A percentile compares a stretch with the other conserved stretches of the same genome.
Conservation (phyloP, 2,329 filamentous ascomycete species). For the Raffaelea ambrosiae region DNA sequence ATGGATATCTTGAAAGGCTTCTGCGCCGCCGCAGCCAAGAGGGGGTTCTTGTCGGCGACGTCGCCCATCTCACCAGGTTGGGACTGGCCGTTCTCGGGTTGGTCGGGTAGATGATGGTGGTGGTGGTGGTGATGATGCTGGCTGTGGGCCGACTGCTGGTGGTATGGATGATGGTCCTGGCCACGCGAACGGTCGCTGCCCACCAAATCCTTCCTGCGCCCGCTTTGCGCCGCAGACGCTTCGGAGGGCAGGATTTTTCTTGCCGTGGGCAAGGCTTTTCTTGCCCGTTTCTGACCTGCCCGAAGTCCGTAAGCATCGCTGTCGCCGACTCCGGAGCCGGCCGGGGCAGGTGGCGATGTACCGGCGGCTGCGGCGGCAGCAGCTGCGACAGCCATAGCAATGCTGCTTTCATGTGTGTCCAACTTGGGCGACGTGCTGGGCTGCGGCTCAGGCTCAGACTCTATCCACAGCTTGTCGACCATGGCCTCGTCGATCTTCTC, state of each 20-base stretch:
- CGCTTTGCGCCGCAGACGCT: not conserved
- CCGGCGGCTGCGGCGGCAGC: no score
- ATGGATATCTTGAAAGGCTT: conserved; percentile 15
- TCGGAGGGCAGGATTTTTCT: conserved; percentile 11
- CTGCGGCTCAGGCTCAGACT: not conserved
- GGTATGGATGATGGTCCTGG: not conserved
- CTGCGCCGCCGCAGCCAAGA: conserved; percentile 10
- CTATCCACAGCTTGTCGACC: conserved; percentile 9
- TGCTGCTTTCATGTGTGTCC: no score
- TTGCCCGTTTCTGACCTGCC: conserved; percentile 3
- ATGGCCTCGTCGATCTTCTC: conserved; percentile 10
- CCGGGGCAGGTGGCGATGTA: not conserved
- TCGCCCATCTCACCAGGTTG: not conserved
- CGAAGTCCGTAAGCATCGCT: not conserved
- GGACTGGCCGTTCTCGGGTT: not conserved
- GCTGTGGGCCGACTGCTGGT: not conserved
- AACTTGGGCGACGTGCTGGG: no score
- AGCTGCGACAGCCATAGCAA: no score
- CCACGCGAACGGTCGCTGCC: not conserved
- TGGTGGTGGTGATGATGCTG: not conserved
- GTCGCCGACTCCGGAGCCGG: not conserved
- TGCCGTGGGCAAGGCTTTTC: conserved; percentile 13
- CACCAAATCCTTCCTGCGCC: conserved; percentile 2
- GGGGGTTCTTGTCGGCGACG: conserved; percentile 2
- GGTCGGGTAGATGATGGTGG: not conserved